Base-by-base conservation (phyloP, 208 protist species). In the Leishmania lainsoni region DNA sequence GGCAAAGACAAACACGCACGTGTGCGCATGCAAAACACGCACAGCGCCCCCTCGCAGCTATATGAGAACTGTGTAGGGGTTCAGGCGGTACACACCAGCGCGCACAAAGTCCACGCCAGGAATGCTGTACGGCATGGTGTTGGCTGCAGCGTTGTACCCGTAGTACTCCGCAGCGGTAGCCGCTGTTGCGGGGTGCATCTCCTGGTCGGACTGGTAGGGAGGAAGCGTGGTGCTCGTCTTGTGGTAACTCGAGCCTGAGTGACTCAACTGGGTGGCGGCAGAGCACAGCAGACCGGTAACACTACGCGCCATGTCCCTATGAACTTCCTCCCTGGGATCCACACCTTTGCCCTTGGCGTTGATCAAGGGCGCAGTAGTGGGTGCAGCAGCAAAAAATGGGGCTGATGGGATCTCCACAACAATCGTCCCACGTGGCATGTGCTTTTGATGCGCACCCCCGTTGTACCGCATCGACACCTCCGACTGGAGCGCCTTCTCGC, bases 341-440 rank as follows among this genome's bases (percentile, higher is more conserved):
- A 14, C 39, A 29, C 48, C 59, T 17, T 39, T 65, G 20, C 58
- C 58, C 59, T 63, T 54, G 39, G 52, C 20, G 75, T 39, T 48
- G 39, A 65, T 42, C 56, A n/a, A 17, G 61, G 59, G 61, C 20
- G 48, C 51, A n/a, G 70, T 26, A 61, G 71, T 1, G 42, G 72
- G 39, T 10, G 58, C 80, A 12, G 20, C 45, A 29, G 17, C 59
- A 48, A 26, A 49, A 52, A 51, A 56, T 20, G 49, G 70, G 42
- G 20, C 2, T 17, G 82, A 71, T 42, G 91, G 86, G 58, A 83
- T 80, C 78, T 95, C 90, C 56, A 93, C 86, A 48, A 93, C 92
- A 39, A 95, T 86, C 56, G 87, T 87, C 58, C 84, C 87, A 52
- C 92, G 92, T 39, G 92, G 92, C 83, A 95, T 83, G 83, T 93